These are phyloP conservation scores for Platanus orientalis DNA, from an alignment of 164 flowering plant species.

Conservation along the genomic window DNA sequence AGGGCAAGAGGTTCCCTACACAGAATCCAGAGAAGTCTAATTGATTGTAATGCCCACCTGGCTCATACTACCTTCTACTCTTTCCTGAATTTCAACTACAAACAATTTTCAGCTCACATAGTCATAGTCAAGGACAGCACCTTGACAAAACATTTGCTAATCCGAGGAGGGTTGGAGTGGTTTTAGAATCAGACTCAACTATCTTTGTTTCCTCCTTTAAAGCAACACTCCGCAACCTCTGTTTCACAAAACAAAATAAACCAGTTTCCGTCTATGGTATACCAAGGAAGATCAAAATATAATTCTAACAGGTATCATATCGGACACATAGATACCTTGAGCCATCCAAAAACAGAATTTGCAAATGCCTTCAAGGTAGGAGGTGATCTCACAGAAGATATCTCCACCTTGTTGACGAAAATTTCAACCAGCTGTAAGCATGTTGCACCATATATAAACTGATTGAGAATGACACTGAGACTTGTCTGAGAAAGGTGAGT, in stretches of 20 bases:
- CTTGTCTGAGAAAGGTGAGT: conserved; percentile 64
- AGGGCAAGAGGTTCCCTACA: no score
- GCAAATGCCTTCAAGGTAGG: conserved; percentile 84
- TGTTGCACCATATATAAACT: conserved; percentile 64
- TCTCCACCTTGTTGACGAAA: conserved; percentile 39
- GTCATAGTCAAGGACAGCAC: conserved; percentile 24
- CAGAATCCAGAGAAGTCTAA: no score
- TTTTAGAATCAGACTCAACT: conserved; percentile 21
- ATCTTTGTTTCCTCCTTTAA: conserved; percentile 69
- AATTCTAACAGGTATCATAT: not conserved
- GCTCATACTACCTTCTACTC: not conserved
- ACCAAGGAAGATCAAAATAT: not conserved
- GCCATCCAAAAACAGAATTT: conserved; percentile 63
- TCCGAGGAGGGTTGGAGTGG: conserved; percentile 64
- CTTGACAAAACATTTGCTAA: conserved; percentile 65
- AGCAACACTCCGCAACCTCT: conserved; percentile 70
- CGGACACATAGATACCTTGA: conserved; percentile 40
- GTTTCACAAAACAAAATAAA: conserved; percentile 13
- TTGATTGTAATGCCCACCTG: no score
- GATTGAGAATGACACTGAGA: conserved; percentile 52
- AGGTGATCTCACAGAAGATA: conserved; percentile 23
- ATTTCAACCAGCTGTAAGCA: conserved; percentile 66
- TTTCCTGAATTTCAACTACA: no score
- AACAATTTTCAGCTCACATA: not conserved
- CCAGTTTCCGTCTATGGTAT: not conserved